Percentiles rank a stretch among this genome's conserved stretches.
Evolutionary conservation across 139 green algal genomes (phyloP).

Genomic region (Tetraselmis striata): DNA sequence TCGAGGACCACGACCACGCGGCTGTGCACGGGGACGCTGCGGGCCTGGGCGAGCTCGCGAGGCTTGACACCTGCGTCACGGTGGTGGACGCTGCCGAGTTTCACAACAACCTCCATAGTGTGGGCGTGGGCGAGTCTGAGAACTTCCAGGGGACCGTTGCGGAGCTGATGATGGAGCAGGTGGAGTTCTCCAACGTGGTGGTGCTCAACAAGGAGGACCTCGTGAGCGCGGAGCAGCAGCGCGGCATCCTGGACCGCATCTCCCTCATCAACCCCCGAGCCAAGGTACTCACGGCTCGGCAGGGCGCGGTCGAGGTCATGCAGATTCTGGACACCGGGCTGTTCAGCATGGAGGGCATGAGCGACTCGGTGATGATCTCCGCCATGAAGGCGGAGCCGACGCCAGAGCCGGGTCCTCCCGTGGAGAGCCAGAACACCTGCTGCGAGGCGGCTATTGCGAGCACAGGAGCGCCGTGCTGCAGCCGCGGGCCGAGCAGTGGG

Average conservation of each 20-base stretch:
- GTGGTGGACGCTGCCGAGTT: slow-evolving; percentile 59
- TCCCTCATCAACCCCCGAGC: slow-evolving; percentile 39
- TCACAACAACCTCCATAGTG: slow-evolving; percentile 40
- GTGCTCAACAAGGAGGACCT: slow-evolving; percentile 70
- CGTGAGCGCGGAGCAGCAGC: slow-evolving; percentile 26
- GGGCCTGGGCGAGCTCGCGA: slow-evolving; percentile 24
- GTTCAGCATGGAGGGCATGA: too few relatives aligned
- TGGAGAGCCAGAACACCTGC: too few relatives aligned
- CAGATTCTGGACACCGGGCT: too few relatives aligned
- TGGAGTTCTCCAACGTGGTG: slow-evolving; percentile 61
- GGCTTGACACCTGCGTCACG: slow-evolving; percentile 60
- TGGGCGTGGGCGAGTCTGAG: slow-evolving; percentile 41
- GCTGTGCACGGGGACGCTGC: not conserved
- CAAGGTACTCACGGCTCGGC: slow-evolving; percentile 23
- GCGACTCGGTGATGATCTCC: too few relatives aligned
- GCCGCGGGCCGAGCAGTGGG: too few relatives aligned
- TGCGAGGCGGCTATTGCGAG: too few relatives aligned
- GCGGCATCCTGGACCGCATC: slow-evolving; percentile 45
- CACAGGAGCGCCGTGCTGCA: too few relatives aligned
- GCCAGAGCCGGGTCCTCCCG: too few relatives aligned
- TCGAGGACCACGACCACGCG: slow-evolving; percentile 6
- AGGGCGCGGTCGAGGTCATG: too few relatives aligned
- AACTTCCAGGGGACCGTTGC: slow-evolving; percentile 45
- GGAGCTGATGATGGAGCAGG: slow-evolving; percentile 58
- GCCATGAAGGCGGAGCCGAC: too few relatives aligned